Conservation (phyloP, 352 stramenopile species). For the Elongisporangium undulatum region DNA sequence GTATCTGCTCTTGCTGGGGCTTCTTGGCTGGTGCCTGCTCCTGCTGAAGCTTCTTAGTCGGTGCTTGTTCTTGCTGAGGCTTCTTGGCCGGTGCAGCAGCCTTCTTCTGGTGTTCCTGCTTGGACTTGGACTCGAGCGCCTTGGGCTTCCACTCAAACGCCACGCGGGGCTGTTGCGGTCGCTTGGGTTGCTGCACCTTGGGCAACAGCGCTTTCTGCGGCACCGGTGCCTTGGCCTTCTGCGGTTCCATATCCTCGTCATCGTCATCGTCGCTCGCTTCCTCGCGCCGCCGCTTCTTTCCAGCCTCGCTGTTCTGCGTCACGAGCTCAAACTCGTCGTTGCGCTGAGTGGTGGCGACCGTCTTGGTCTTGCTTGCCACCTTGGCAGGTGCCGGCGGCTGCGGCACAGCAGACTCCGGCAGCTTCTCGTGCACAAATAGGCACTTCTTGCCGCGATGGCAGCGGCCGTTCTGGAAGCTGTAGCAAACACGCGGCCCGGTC, state of each 20-base stretch:
- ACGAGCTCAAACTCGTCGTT: slow-evolving; percentile 33
- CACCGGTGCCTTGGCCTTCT: slow-evolving; percentile 3
- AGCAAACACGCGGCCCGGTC: slow-evolving; percentile 57
- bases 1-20: slow-evolving; percentile 10
- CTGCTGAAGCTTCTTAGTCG: not conserved
- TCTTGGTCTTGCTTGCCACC: slow-evolving; percentile 4
- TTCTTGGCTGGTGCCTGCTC: not conserved
- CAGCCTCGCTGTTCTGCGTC: slow-evolving; percentile 10
- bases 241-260: slow-evolving; percentile 14
- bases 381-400: slow-evolving; percentile 8
- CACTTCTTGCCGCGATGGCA: slow-evolving; percentile 74
- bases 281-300: slow-evolving; percentile 25
- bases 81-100: not conserved
- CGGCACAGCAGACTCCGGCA: slow-evolving; percentile 18
- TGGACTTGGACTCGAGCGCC: not conserved
- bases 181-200: not conserved
- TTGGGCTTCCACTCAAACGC: slow-evolving; percentile 6
- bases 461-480: slow-evolving; percentile 68
- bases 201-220: not conserved
- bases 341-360: slow-evolving; percentile 6
- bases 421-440: slow-evolving; percentile 53
- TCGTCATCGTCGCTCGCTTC: slow-evolving; percentile 21
- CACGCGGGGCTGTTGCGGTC: not conserved
- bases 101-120: slow-evolving; percentile 4
- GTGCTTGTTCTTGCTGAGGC: slow-evolving; percentile 10